These are phyloP conservation scores for Leccinellum luteum DNA, from an alignment of 768 basidiomycete genomes.

Conservation along the genomic window DNA sequence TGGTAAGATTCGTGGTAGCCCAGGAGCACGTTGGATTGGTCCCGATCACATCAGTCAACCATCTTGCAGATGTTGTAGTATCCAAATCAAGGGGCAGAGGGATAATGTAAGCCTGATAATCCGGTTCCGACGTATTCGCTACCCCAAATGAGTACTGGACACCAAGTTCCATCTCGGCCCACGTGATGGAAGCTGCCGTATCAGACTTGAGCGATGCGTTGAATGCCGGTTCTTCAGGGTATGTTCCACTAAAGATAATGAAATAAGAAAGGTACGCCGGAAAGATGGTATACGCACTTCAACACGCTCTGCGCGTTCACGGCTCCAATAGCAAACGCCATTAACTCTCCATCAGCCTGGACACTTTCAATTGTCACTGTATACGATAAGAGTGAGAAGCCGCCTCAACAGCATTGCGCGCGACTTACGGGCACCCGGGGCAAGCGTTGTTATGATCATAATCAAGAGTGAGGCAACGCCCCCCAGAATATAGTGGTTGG, in stretches of 20 bases:
- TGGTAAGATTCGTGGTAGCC: slow-evolving; percentile 26
- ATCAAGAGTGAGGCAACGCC: slow-evolving; percentile 18
- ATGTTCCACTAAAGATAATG: slow-evolving; percentile 8
- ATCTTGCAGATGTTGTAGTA: slow-evolving; percentile 21
- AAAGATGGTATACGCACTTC: slow-evolving; percentile 14
- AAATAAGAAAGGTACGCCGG: not conserved
- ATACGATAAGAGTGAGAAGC: not conserved
- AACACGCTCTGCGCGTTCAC: slow-evolving; percentile 21
- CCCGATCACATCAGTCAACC: slow-evolving; percentile 28
- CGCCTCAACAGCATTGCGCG: not conserved
- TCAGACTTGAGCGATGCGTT: slow-evolving; percentile 9
- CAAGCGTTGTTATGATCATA: slow-evolving; percentile 18
- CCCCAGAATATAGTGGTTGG: slow-evolving; percentile 21
- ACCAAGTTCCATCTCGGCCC: slow-evolving; percentile 25
- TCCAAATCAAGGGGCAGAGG: slow-evolving; percentile 21
- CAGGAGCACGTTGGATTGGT: slow-evolving; percentile 28
- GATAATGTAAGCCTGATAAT: slow-evolving; percentile 17
- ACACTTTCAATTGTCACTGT: slow-evolving; percentile 23
- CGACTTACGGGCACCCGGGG: slow-evolving; percentile 26
- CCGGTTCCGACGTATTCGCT: slow-evolving; percentile 11
- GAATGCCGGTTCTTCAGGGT: not conserved
- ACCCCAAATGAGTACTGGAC: slow-evolving; percentile 25
- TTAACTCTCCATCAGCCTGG: slow-evolving; percentile 19
- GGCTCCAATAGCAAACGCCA: slow-evolving; percentile 25
- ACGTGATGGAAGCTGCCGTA: slow-evolving; percentile 20